Evolutionary conservation across 441 rosid genomes (phyloP), one percentile per base, ranked within the genome.

Genomic region (Croton laevigatus): DNA sequence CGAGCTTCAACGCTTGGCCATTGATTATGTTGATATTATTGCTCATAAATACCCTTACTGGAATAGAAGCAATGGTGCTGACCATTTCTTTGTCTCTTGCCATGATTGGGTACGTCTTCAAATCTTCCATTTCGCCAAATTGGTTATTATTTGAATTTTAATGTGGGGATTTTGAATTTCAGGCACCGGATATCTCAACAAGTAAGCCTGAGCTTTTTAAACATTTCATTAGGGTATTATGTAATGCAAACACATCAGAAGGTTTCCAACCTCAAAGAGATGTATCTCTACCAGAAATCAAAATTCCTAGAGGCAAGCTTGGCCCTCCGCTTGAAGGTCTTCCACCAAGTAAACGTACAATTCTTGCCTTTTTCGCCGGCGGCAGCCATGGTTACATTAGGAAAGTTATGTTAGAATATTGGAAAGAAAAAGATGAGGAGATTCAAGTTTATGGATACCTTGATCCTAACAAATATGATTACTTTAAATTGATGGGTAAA

Each of bases 201-300:
- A 91, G 79, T 10, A 69, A 81, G 59, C 40, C 75, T 3, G 69
- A 66, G 53, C 80, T 89, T 4, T 87, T 69, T 86, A 83, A 77
- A 65, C 78, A 67, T 19, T 83, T 93, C 10, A 85, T 89, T 58
- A 81, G 97, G 22, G 91, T 82, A 3, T 52, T 90, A n/a, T 92
- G 97, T 73, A 92, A 92, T 69, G 97, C 97, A 72, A 90, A 92
- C 79, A 74, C 83, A 19, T 88, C 97, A 55, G 93, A 90, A 81
- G 90, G 93, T 34, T 92, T 92, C 76, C 78, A 80, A 49, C 91
- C 94, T 2, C 69, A 37, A 17, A 92, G 87, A 65, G 97, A 92
- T 54, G 96, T 80, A 7, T 75, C 87, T 75, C 71, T 88, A 6
- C 96, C 94, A 0, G 94, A 92, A 84, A 81, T 92, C 62, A 72